Percentiles rank a stretch among this genome's conserved stretches.
These are phyloP conservation scores for Setaria viridis DNA, from an alignment of 202 grass and related monocot species.

Conservation along the genomic window DNA sequence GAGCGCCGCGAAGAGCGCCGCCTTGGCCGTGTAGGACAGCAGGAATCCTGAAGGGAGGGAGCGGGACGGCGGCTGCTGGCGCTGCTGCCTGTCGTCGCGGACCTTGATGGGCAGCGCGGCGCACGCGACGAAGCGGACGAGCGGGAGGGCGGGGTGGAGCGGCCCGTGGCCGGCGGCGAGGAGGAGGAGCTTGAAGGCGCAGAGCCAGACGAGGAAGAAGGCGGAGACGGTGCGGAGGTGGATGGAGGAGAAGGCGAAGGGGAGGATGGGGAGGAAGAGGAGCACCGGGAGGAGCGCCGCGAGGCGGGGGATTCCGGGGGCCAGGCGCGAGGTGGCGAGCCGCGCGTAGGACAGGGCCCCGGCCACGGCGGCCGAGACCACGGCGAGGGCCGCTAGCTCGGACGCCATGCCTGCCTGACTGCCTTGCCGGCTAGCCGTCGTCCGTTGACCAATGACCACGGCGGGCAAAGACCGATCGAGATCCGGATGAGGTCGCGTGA, in stretches of 20 bases:
- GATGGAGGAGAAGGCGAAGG: conserved; percentile 43
- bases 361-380: conserved; percentile 5
- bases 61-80: not conserved
- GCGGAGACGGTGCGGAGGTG: conserved; percentile 43
- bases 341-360: conserved; percentile 22
- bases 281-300: conserved; percentile 36
- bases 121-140: conserved; percentile 43
- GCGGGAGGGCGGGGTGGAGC: conserved; percentile 46
- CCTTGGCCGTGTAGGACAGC: conserved; percentile 35
- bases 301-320: conserved; percentile 36
- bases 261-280: conserved; percentile 28
- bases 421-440: too few species aligned
- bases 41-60: conserved; percentile 7
- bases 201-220: conserved; percentile 51
- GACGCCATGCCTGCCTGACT: not conserved
- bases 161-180: conserved; percentile 35
- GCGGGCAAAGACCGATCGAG: not conserved
- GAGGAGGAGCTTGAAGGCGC: conserved; percentile 49
- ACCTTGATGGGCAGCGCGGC: conserved; percentile 47
- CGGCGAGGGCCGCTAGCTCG: conserved; percentile 23
- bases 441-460: not conserved
- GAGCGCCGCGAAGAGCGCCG: conserved; percentile 15
- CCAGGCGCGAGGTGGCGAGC: conserved; percentile 32
- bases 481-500: not conserved
- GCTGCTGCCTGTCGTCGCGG: not conserved